These are phyloP conservation scores for Arxiozyma slooffiae DNA, from an alignment of 1,139 yeast species.

Conservation along the genomic window DNA sequence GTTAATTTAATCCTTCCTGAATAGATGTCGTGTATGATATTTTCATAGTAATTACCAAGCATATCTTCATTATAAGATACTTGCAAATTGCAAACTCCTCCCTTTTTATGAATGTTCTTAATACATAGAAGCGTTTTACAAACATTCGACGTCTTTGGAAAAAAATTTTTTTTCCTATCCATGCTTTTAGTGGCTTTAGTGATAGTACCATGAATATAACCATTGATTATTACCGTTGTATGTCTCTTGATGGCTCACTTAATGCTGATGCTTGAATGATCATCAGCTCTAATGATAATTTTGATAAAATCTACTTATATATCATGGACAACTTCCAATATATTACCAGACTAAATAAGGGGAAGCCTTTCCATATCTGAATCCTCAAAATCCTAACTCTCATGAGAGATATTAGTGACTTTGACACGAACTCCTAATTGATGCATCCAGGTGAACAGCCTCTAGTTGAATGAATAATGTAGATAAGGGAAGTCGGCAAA, in stretches of 20 bases:
- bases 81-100: conserved; percentile 35
- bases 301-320: conserved; percentile 56
- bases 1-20: conserved; percentile 19
- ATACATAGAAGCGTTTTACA: conserved; percentile 78
- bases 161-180: conserved; percentile 80
- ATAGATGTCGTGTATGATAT: conserved; percentile 28
- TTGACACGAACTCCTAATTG: conserved; percentile 67
- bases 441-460: conserved; percentile 32
- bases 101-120: conserved; percentile 48
- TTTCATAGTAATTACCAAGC: conserved; percentile 31
- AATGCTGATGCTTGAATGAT: conserved; percentile 59
- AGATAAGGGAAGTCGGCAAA: conserved; percentile 34
- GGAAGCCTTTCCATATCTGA: conserved; percentile 96
- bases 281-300: conserved; percentile 72
- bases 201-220: conserved; percentile 61
- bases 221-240: conserved; percentile 52
- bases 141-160: conserved; percentile 78
- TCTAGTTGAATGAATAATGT: conserved; percentile 32
- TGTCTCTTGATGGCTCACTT: conserved; percentile 69
- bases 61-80: conserved; percentile 28
- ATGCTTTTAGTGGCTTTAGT: conserved; percentile 83
- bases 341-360: conserved; percentile 73
- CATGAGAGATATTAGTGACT: conserved; percentile 81
- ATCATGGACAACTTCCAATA: conserved; percentile 72
- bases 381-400: conserved; percentile 95